Conservation (phyloP, 2,329 filamentous ascomycete genomes). For the Fusarium multiceps region DNA sequence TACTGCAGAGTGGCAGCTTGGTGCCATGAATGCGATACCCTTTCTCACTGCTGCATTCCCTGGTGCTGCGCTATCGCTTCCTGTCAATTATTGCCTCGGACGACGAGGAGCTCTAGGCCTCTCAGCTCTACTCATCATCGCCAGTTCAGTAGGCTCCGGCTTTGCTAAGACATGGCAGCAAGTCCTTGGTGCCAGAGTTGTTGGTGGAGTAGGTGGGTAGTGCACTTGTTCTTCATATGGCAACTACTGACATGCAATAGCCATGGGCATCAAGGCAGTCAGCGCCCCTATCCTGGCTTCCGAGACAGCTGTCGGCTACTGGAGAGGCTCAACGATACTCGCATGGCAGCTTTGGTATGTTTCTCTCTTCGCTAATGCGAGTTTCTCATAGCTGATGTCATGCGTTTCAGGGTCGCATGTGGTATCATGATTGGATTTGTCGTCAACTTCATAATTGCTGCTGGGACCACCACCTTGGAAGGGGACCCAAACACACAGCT, state of each 20-base stretch:
- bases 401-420: slow-evolving; percentile 35
- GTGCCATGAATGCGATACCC: slow-evolving; percentile 52
- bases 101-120: slow-evolving; percentile 53
- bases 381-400: background rate
- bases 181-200: slow-evolving; percentile 47
- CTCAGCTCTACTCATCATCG: slow-evolving; percentile 53
- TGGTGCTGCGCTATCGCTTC: slow-evolving; percentile 52
- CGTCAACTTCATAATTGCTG: slow-evolving; percentile 35
- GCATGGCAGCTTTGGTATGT: slow-evolving; percentile 60
- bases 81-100: slow-evolving; percentile 54
- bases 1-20: slow-evolving; percentile 34
- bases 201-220: slow-evolving; percentile 30
- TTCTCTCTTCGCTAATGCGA: background rate
- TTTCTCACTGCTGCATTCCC: slow-evolving; percentile 52
- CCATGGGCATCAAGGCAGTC: slow-evolving; percentile 62
- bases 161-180: slow-evolving; percentile 48
- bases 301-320: slow-evolving; percentile 60
- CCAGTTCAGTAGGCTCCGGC: slow-evolving; percentile 52
- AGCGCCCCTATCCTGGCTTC: slow-evolving; percentile 60
- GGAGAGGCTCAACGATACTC: slow-evolving; percentile 60
- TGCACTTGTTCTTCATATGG: rapidly evolving
- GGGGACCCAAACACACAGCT: background rate
- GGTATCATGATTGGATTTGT: slow-evolving; percentile 44
- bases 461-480: slow-evolving; percentile 7
- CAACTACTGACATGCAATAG: slow-evolving; percentile 28